Conservation (phyloP, 1,284 basidiomycete genomes). For the Ganoderma sinense region DNA sequence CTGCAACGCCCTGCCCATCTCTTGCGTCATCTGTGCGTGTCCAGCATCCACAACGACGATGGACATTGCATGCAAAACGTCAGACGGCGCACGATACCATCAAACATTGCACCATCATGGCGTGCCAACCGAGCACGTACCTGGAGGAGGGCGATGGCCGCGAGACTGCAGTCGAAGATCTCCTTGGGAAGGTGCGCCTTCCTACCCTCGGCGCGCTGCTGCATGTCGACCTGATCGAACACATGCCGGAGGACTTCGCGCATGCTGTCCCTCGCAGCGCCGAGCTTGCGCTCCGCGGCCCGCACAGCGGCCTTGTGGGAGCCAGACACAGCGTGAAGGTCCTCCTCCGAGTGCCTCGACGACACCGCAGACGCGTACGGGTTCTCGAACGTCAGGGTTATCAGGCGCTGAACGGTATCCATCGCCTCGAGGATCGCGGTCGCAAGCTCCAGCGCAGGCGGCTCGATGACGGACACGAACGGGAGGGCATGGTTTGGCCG, state of each 20-base stretch:
- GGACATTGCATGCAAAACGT: not conserved
- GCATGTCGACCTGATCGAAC: slow-evolving; percentile 43
- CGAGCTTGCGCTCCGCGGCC: slow-evolving; percentile 40
- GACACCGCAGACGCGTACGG: slow-evolving; percentile 10
- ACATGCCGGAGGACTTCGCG: slow-evolving; percentile 43
- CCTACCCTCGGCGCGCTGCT: slow-evolving; percentile 36
- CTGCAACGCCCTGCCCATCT: slow-evolving; percentile 46
- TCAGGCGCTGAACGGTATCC: slow-evolving; percentile 42
- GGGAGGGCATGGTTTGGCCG: slow-evolving; percentile 17
- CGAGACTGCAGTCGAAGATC: slow-evolving; percentile 48
- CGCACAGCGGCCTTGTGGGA: slow-evolving; percentile 40
- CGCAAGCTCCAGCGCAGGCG: slow-evolving; percentile 45
- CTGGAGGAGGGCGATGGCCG: slow-evolving; percentile 54
- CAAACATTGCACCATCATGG: not conserved
- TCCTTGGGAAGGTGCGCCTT: slow-evolving; percentile 40
- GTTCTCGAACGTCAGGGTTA: slow-evolving; percentile 46
- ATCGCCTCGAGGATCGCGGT: slow-evolving; percentile 46
- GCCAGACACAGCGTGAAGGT: slow-evolving; percentile 29
- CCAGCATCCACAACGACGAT: not conserved
- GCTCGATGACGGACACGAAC: slow-evolving; percentile 40
- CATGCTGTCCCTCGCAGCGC: slow-evolving; percentile 41
- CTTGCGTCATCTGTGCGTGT: slow-evolving; percentile 52
- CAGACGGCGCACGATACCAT: not conserved
- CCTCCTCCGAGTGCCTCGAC: slow-evolving; percentile 7
- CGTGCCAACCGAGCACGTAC: slow-evolving; percentile 35